These are phyloP conservation scores for Liquidambar formosana DNA, from an alignment of 164 flowering plant species.

Conservation along the genomic window DNA sequence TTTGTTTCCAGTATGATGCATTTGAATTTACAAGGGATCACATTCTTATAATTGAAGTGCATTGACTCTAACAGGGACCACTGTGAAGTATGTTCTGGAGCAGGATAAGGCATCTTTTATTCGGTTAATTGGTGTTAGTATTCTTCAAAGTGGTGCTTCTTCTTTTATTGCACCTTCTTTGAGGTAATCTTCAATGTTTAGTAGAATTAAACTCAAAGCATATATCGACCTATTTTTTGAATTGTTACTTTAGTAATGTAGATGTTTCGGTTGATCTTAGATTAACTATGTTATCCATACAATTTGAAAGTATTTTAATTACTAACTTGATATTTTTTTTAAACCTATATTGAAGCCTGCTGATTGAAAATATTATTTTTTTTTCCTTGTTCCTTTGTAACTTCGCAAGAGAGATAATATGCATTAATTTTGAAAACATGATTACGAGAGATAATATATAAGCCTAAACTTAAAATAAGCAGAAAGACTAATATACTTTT, in stretches of 20 bases:
- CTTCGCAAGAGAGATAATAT: too few species aligned
- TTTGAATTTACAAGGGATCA: neutral
- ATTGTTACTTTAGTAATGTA: neutral
- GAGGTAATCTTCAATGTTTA: conserved; percentile 46
- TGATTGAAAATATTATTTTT: too few species aligned
- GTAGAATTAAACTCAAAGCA: neutral
- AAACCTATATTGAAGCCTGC: neutral
- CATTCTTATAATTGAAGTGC: neutral
- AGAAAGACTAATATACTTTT: too few species aligned
- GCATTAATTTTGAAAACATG: too few species aligned
- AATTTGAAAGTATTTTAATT: too few species aligned
- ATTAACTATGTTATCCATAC: neutral
- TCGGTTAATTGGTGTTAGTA: conserved; percentile 78
- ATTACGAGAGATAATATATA: too few species aligned
- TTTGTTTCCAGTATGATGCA: neutral
- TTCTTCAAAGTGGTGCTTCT: conserved; percentile 95
- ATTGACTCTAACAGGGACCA: conserved; percentile 65
- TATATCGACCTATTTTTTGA: neutral
- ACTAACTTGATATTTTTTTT: neutral
- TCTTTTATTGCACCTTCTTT: conserved; percentile 93
- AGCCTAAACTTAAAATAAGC: too few species aligned
- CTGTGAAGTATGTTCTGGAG: conserved; percentile 93
- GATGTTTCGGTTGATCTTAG: neutral
- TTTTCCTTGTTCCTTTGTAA: too few species aligned
- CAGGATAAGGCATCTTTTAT: conserved; percentile 91